Evolutionary conservation across 805 yeast species (phyloP), one percentile per base, ranked within the genome.

Genomic region (Schwanniomyces vanrijiae): DNA sequence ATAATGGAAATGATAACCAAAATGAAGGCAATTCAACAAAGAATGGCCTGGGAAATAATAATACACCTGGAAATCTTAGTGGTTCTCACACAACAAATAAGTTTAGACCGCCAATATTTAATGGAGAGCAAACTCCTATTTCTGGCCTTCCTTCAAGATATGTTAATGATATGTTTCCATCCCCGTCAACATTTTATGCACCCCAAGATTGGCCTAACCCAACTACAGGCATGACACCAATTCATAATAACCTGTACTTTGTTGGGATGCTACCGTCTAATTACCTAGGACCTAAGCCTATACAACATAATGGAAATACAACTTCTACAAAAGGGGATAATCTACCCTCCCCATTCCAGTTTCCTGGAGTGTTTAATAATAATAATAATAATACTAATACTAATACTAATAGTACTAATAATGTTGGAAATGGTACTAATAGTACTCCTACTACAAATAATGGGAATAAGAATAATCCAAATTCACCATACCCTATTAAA

Each of bases 111-210:
- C 41, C 41, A 9, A 24, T 22, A 11, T 38, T 38, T 10, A 61
- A 58, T 21, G 71, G 84, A 10, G 90, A 84, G 34, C 90, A 85
- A 50, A 83, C 90, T 0, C 89, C 91, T 3, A 64, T 86, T 2
- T 85, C 86, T 5, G 84, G 82, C 0, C 67, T 88, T 20, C 91
- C 95, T 2, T 80, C 88, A 2, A 74, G 86, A 43, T 88, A 83
- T 55, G 81, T 86, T 37, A 77, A 77, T 48, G 95, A 88, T 55
- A 71, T 85, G 60, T 82, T 88, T 56, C 91, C 90, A 25, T 86
- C 92, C 5, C 96, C 96, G 0, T 79, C 83, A n/a, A 86, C 80
- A 51, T 82, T 83, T 54, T 88, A 86, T 56, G 79, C 83, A 5
- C 75, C 81, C 2, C 77, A 70, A 40, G 77, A 73, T 42, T 73